A percentile compares a stretch with the other conserved stretches of the same genome.
Conservation (phyloP, 805 yeast species). For the Priceomyces fermenticarens region DNA sequence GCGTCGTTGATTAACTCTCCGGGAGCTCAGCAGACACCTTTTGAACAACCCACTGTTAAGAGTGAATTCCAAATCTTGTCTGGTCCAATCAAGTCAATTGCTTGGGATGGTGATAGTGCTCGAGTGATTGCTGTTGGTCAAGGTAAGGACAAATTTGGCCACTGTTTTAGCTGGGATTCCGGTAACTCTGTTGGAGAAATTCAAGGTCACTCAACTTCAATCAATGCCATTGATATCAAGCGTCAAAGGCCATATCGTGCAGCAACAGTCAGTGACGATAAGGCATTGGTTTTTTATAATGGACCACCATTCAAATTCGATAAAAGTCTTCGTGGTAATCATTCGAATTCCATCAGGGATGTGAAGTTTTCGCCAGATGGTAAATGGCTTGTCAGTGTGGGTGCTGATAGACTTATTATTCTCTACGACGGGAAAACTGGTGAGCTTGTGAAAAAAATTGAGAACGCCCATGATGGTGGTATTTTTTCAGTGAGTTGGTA, state of each 20-base stretch:
- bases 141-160: slow-evolving; percentile 90
- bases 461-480: slow-evolving; percentile 69
- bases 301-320: slow-evolving; percentile 95
- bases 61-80: slow-evolving; percentile 77
- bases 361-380: slow-evolving; percentile 85
- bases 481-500: slow-evolving; percentile 77
- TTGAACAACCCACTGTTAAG: slow-evolving; percentile 56
- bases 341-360: slow-evolving; percentile 75
- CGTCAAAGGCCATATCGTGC: slow-evolving; percentile 90
- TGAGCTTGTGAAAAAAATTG: slow-evolving; percentile 55
- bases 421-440: slow-evolving; percentile 89
- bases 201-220: slow-evolving; percentile 82
- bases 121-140: slow-evolving; percentile 93
- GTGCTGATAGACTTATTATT: slow-evolving; percentile 75
- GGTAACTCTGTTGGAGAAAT: slow-evolving; percentile 98
- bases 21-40: slow-evolving; percentile 31
- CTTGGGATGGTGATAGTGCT: slow-evolving; percentile 88
- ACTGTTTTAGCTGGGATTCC: slow-evolving; percentile 87
- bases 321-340: slow-evolving; percentile 68
- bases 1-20: slow-evolving; percentile 32
- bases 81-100: slow-evolving; percentile 77
- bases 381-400: slow-evolving; percentile 68
- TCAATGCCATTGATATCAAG: slow-evolving; percentile 81
- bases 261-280: slow-evolving; percentile 89
- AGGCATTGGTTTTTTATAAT: slow-evolving; percentile 73